phyloP scores from a whole-genome alignment of 2,329 filamentous ascomycete genomes.

The Setomelanomma holmii region DNA sequence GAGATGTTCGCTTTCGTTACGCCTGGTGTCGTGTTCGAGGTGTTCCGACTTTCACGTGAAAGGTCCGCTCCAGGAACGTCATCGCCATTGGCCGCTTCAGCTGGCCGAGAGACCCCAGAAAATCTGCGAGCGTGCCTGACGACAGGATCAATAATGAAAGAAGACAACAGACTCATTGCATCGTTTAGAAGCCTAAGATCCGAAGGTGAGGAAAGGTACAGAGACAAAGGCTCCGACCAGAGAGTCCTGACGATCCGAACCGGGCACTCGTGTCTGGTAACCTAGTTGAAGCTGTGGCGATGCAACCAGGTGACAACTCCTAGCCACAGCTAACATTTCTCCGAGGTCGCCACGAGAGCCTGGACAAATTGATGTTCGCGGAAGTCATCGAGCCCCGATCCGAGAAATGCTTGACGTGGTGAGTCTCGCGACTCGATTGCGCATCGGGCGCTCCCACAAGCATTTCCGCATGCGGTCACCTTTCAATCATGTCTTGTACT shows the following conservation, averaged over 20 bases:
- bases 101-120: constrained; percentile 33
- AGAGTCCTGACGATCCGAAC: neutral
- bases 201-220: neutral
- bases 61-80: constrained; percentile 13
- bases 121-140: constrained; percentile 50
- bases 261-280: neutral
- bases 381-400: neutral
- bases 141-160: constrained; percentile 50
- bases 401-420: neutral
- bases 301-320: neutral
- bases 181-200: constrained; percentile 18
- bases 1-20: neutral
- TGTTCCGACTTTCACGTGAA: constrained; percentile 41
- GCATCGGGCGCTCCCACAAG: neutral
- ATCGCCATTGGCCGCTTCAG: constrained; percentile 22
- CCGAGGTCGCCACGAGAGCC: neutral
- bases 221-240: neutral
- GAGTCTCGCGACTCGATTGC: neutral
- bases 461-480: neutral
- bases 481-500: no score
- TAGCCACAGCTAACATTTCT: neutral
- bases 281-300: neutral
- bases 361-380: constrained; percentile 1
- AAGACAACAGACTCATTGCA: constrained; percentile 50
- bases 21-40: constrained; percentile 1